A percentile compares a stretch with the other conserved stretches of the same genome.
Conservation (phyloP, 345 rosid genomes). For the Cardamine resedifolia region DNA sequence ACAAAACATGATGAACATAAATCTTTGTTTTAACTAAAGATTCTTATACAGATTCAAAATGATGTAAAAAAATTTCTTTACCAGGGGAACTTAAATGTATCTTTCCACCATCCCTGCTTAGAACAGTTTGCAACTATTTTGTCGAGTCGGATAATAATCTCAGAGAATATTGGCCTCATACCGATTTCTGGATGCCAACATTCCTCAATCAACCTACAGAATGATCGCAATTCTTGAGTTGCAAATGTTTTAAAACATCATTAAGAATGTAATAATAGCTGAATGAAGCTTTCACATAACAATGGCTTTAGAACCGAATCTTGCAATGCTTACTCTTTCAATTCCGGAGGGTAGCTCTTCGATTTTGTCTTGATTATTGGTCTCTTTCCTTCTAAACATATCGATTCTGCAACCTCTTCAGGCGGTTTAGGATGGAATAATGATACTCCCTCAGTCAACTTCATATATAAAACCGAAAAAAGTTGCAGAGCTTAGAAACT, state of each 20-base stretch:
- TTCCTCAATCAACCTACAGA: constrained; percentile 80
- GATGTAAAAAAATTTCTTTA: constrained; percentile 35
- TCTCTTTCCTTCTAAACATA: constrained; percentile 69
- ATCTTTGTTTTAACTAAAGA: background rate
- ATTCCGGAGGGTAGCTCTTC: constrained; percentile 45
- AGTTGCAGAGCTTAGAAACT: background rate
- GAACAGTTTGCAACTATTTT: constrained; percentile 67
- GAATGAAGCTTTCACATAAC: background rate
- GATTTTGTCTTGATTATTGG: constrained; percentile 68
- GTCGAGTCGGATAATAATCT: constrained; percentile 79
- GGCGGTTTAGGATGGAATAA: constrained; percentile 72
- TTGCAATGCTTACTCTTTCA: constrained; percentile 69
- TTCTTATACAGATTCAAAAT: background rate
- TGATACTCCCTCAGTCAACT: constrained; percentile 89
- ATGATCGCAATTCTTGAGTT: constrained; percentile 1
- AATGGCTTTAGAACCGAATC: background rate
- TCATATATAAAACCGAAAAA: constrained; percentile 23
- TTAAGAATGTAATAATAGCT: background rate
- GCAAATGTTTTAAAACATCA: background rate
- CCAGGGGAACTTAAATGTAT: constrained; percentile 95
- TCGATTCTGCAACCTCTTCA: constrained; percentile 61
- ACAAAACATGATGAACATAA: background rate
- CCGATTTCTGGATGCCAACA: constrained; percentile 72
- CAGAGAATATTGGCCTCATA: constrained; percentile 71
- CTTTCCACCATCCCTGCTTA: constrained; percentile 95